These are phyloP conservation scores for Oidiodendron maius DNA, from an alignment of 495 filamentous ascomycete species.

Conservation along the genomic window DNA sequence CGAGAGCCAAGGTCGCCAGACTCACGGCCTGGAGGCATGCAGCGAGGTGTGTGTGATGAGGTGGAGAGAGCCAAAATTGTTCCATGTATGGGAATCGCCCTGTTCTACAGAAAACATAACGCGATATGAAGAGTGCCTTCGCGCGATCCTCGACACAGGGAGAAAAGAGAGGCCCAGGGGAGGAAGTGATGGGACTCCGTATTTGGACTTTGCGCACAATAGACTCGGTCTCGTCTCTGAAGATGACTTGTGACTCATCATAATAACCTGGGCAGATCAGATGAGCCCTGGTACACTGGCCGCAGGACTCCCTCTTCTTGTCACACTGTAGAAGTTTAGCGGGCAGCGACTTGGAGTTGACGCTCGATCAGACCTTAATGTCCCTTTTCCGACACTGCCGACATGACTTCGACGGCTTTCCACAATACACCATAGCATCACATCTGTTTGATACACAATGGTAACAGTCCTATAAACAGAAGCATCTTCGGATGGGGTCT, in stretches of 20 bases:
- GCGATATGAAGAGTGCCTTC: slow-evolving; percentile 1
- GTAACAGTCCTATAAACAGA: no score
- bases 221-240: slow-evolving; percentile 6
- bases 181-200: no score
- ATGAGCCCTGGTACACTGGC: slow-evolving; percentile 10
- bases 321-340: slow-evolving; percentile 11
- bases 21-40: slow-evolving; percentile 1
- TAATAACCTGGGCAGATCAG: slow-evolving; percentile 10
- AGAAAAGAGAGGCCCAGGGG: neutral
- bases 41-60: neutral
- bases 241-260: slow-evolving; percentile 1
- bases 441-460: no score
- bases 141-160: slow-evolving; percentile 1
- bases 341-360: neutral
- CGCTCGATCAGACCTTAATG: slow-evolving; percentile 5
- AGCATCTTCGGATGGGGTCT: neutral
- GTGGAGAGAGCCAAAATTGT: slow-evolving; percentile 5
- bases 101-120: slow-evolving; percentile 1
- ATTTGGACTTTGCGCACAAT: neutral
- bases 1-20: slow-evolving; percentile 5
- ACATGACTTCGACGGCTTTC: slow-evolving; percentile 11
- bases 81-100: neutral
- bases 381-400: slow-evolving; percentile 9
- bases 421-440: slow-evolving; percentile 17
- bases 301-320: slow-evolving; percentile 7